Evolutionary conservation across 2,329 filamentous ascomycete species (phyloP), one percentile per base, ranked within the genome.

Genomic region (Cladosporium austrohemisphaericum): DNA sequence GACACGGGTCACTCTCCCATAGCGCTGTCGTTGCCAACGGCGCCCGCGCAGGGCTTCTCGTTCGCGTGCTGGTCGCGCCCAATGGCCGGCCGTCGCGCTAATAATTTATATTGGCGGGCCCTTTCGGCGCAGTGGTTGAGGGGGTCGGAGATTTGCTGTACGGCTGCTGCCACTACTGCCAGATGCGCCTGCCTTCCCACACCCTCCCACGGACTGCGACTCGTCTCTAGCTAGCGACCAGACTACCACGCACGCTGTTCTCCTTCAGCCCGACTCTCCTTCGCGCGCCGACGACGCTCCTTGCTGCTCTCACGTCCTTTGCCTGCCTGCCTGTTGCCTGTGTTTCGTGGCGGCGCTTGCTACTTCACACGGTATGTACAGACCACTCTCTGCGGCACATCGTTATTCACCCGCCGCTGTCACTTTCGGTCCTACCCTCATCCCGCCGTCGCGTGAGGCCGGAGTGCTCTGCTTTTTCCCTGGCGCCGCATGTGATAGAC

Each of bases 251-350:
- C n/a, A n/a, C 35, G 41, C 41, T 35, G 29, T 28, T 43, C 44
- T 47, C 44, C 44, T 31, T 47, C 44, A 23, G 23, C 23, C 44
- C 32, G 23, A 47, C 44, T 38, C 33, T 47, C 44, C 44, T 47
- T 46, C 33, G 44, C 31, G 20, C 14, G 20, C 41, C 22, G 16
- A 14, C 41, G 41, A 45, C 41, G 29, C 31, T 45, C 41, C 41
- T 45, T 45, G 22, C 29, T n/a, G 31, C 22, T 14, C 20, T 26
- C 13, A 13, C 23, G 7, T 18, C 23, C 23, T 26, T 13, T 18
- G 10, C 22, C 32, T 33, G n/a, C 11, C 19, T 47, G 43, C 23
- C 33, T 37, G n/a, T n/a, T n/a, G 44, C 44, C 33, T 23, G 18
- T 47, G 26, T 20, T 16, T 31, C 38, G 33, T 33, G 33, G 44